Base-by-base conservation (phyloP, 306 rosid genomes). In the Astragalus glycyphyllos region DNA sequence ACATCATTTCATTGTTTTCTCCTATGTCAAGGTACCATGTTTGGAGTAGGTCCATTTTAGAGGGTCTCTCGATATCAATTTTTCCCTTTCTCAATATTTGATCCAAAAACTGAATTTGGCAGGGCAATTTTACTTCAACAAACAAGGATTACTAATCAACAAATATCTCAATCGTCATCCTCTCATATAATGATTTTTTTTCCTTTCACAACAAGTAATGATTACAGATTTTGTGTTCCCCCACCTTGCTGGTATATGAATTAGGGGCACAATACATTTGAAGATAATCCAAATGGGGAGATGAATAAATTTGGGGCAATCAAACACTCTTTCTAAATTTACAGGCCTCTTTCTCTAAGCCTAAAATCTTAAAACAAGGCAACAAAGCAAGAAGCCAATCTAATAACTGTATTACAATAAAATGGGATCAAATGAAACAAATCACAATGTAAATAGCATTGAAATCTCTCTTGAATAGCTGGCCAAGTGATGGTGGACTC, bases 291-390 rank as follows among this genome's bases (percentile, higher is more conserved):
- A 71, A 74, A 86, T 80, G 81, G 77, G 75, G 80, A 75, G 84
- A 79, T 69, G 79, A 79, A 84, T 81, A 83, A 84, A 86, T 80
- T 85, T 79, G 35, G 58, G 69, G 57, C 66, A 80, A 84, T 74
- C 78, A 74, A 78, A 71, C 79, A 73, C 84, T 80, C 86, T 63
- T 40, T 40, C 45, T 40, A 72, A 78, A 90, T 85, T 82, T 84
- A 87, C 91, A 90, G 82, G 90, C 93, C 92, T 77, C 88, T 80
- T 72, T 80, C 83, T 78, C 81, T 60, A 59, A 79, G 85, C 93
- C 97, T 85, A 85, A 85, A 84, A 87, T 85, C 83, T 76, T 85
- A 77, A 87, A 83, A 75, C 32, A 72, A 85, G 93, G 91, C 84
- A 57, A 63, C 59, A 74, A 79, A 83, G 83, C 73, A 75, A 84